Evolutionary conservation across 2,329 filamentous ascomycete species (phyloP).

Genomic region (Fusarium incarnatum): DNA sequence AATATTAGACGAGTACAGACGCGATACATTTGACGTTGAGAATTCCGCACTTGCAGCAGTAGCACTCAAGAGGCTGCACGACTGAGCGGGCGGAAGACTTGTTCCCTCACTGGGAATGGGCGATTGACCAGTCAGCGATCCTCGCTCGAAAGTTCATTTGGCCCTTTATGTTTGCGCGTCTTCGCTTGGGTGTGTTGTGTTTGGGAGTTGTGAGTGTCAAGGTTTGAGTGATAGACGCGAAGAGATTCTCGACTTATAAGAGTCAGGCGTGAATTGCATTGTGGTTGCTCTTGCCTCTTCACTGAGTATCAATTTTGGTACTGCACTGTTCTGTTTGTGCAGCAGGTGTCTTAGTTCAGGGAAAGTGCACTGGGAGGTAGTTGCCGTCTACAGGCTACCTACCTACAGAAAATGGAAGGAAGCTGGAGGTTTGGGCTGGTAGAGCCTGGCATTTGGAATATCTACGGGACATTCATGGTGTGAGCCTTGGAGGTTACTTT

Average conservation of each 20-base stretch:
- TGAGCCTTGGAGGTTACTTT: constrained; percentile 13
- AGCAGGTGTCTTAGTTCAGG: background rate
- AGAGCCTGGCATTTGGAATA: background rate
- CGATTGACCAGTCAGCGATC: constrained; percentile 36
- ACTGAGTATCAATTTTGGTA: background rate
- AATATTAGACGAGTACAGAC: constrained; percentile 43
- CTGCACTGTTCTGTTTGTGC: background rate
- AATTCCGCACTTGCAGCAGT: constrained; percentile 41
- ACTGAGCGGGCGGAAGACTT: constrained; percentile 26
- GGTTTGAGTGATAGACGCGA: constrained; percentile 15
- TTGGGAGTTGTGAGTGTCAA: constrained; percentile 21
- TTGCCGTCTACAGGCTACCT: background rate
- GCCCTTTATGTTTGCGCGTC: constrained; percentile 18
- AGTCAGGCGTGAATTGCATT: background rate
- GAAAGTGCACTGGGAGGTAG: constrained; percentile 5
- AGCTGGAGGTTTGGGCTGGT: background rate
- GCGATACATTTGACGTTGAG: constrained; percentile 31
- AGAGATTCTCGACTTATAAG: background rate
- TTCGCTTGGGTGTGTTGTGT: constrained; percentile 13
- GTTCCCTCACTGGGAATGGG: constrained; percentile 31
- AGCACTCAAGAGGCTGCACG: constrained; percentile 38
- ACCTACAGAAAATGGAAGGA: background rate
- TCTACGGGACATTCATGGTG: background rate
- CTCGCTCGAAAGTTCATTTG: constrained; percentile 9
- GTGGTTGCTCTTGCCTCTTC: constrained; percentile 11